Conservation (phyloP, 768 basidiomycete genomes). For the Psilocybe cyanescens region DNA sequence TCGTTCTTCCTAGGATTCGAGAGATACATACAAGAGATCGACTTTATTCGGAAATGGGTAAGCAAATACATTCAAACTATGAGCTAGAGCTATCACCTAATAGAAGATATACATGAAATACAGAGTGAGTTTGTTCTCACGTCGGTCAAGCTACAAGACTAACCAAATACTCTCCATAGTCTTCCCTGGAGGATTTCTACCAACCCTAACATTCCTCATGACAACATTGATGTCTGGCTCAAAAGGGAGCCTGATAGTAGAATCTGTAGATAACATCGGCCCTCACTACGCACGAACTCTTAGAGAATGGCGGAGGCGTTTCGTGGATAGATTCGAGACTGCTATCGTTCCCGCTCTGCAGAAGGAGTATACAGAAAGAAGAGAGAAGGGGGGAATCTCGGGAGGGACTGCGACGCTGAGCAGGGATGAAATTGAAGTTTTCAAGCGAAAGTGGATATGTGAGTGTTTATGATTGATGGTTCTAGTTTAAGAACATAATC, state of each 20-base stretch:
- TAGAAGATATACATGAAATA: background rate
- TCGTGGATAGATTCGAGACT: conserved; percentile 58
- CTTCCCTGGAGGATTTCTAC: conserved; percentile 75
- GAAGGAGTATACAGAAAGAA: conserved; percentile 63
- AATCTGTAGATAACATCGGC: conserved; percentile 72
- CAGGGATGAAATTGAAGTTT: conserved; percentile 67
- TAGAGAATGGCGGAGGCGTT: conserved; percentile 73
- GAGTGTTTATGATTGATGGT: conserved; percentile 28
- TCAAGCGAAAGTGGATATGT: conserved; percentile 78
- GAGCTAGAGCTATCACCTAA: background rate
- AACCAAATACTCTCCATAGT: conserved; percentile 35
- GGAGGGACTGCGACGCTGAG: conserved; percentile 27
- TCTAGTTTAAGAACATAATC: too few relatives aligned
- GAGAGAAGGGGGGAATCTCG: conserved; percentile 24
- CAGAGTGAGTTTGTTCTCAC: conserved; percentile 28
- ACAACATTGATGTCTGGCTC: conserved; percentile 49
- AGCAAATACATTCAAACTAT: conserved; percentile 23
- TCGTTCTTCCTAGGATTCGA: conserved; percentile 49
- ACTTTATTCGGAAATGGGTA: conserved; percentile 83
- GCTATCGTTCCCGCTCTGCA: conserved; percentile 63
- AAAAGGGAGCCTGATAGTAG: conserved; percentile 58
- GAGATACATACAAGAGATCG: conserved; percentile 58
- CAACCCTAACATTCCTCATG: conserved; percentile 62
- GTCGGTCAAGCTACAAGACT: background rate
- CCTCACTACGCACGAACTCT: conserved; percentile 82